Evolutionary conservation across 2,329 filamentous ascomycete species (phyloP), one percentile per base, ranked within the genome.

Genomic region (Botrytis pseudocinerea): DNA sequence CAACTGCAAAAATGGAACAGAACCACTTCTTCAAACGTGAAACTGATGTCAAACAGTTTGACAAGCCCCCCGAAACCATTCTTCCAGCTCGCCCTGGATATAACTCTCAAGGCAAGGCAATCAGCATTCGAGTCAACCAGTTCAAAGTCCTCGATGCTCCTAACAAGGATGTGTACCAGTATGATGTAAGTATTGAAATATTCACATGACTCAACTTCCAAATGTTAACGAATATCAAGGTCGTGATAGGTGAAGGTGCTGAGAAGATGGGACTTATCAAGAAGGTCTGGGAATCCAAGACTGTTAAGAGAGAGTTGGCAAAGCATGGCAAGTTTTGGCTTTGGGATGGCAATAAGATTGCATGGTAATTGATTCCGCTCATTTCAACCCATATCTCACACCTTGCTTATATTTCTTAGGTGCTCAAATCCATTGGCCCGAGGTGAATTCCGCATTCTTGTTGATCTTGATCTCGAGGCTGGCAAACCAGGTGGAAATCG

Each of bases 331-430:
- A 79, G 77, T 60, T 70, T 1, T 94, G 91, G 88, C 88, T 98
- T 72, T 94, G 90, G 78, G 94, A 98, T 83, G 93, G 93, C 42
- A 91, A 91, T 79, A 93, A 92, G 81, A 86, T 99, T 64, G 95
- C 94, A 25, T 99, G 96, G 95, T 92, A 84, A 78, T 84, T 82
- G 22, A 28, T 64, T 74, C 74, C 44, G 57, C 73, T 54, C 16
- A 42, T 18, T n/a, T 48, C 4, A 18, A 16, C n/a, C 38, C 28
- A 64, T 18, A 25, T 32, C 10, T 40, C 16, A 62, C n/a, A 25
- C 2, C 14, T 16, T 44, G 20, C 80, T 79, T 76, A 77, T 73
- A 38, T 78, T 82, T 32, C 76, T 86, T 16, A 80, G 83, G 0
- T 82, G 85, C 4, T 83, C 84, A 1, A 63, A 44, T 18, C 54